Base-by-base conservation (phyloP, 306 rosid genomes). In the Gynostemma pentaphyllum region DNA sequence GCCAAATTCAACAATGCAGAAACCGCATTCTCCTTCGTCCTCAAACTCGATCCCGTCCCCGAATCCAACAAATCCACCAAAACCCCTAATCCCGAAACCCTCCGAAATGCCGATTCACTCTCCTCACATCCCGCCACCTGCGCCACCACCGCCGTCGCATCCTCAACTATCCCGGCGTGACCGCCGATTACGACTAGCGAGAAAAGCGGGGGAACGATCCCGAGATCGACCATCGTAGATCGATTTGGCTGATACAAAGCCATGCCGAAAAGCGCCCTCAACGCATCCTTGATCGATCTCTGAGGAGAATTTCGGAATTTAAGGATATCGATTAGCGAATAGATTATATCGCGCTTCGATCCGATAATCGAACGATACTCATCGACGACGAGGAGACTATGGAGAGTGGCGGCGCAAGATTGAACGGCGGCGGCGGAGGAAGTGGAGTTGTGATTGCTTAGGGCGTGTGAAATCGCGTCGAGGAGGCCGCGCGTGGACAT, bases 91-190 rank as follows among this genome's bases (percentile, higher is more conserved):
- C 95, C 96, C 0, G 88, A 73, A 0, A 74, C 82, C 70, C 64
- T 76, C 24, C 68, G 54, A 24, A 92, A 88, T 4, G 88, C 96
- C 3, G 78, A 81, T 1, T 56, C 87, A 66, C 96, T 83, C 59
- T 92, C 99, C 19, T 82, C 95, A 65, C 96, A 92, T 1, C 96
- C 99, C 1, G 96, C 96, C 4, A 92, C 76, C 77, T 92, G 99
- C 4, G 99, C 95, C 0, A 92, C 67, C 16, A 92, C 99, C 16
- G 99, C 99, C 22, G 99, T 82, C 0, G 94, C 82, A 16, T 92
- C 99, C 74, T 92, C 99, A 19, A 86, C 80, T 19, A 92, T 75
- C 40, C 99, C 99, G 0, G 76, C 71, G 46, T 86, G 66, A 4
- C 85, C 79, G 21, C 79, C 99, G 76, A 78, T 78, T 1, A 76